phyloP scores from a whole-genome alignment of 2,329 filamentous ascomycete genomes.

The Cytospora paraplurivora region DNA sequence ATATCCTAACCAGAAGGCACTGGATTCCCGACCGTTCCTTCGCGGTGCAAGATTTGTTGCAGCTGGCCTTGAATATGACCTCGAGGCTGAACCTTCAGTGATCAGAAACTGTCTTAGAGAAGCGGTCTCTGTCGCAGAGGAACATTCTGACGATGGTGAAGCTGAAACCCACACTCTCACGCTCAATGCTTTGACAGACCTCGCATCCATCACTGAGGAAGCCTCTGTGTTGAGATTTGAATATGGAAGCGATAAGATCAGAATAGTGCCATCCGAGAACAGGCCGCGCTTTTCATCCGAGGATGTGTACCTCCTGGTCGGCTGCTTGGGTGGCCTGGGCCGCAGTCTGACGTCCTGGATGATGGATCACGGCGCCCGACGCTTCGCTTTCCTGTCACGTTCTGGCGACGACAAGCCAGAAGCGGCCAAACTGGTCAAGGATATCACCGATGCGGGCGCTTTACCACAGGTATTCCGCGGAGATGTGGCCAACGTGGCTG shows the following conservation, averaged over 20 bases:
- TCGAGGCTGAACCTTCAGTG: too few species aligned
- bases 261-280: too few species aligned
- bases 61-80: too few species aligned
- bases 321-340: constrained; percentile 42
- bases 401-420: constrained; percentile 34
- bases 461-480: constrained; percentile 23
- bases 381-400: constrained; percentile 40
- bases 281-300: constrained; percentile 26
- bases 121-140: too few species aligned
- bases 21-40: too few species aligned
- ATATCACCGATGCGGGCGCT: constrained; percentile 31
- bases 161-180: too few species aligned
- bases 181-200: too few species aligned
- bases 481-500: constrained; percentile 28
- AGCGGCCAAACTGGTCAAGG: constrained; percentile 33
- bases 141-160: too few species aligned
- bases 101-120: too few species aligned
- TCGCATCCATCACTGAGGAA: background rate
- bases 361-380: constrained; percentile 37
- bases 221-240: background rate
- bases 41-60: too few species aligned
- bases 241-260: background rate
- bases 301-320: constrained; percentile 39
- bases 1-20: too few species aligned
- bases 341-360: constrained; percentile 40